A percentile compares a stretch with the other conserved stretches of the same genome.
These are phyloP conservation scores for Solanum piurae DNA, from an alignment of 257 asterid species.

Conservation along the genomic window DNA sequence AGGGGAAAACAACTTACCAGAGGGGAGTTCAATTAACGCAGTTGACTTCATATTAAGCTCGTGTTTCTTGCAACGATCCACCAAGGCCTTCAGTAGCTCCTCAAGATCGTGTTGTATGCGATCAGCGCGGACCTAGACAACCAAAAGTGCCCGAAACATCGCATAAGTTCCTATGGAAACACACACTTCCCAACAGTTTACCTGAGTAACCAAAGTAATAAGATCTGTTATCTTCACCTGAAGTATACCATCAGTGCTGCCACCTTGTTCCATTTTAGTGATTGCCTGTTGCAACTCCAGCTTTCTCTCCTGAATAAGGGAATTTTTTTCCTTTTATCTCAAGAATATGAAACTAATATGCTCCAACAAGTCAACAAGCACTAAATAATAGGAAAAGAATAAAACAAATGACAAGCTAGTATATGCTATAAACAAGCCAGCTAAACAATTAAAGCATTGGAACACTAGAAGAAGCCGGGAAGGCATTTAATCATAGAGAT, in stretches of 20 bases:
- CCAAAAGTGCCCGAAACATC: slow-evolving; percentile 11
- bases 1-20: slow-evolving; percentile 34
- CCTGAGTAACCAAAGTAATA: not conserved
- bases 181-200: not conserved
- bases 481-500: not conserved
- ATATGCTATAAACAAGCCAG: not conserved
- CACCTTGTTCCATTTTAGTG: slow-evolving; percentile 95
- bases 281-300: slow-evolving; percentile 87
- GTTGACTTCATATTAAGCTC: slow-evolving; percentile 55
- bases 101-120: slow-evolving; percentile 97
- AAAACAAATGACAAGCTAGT: not conserved
- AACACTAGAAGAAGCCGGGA: not conserved
- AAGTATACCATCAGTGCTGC: slow-evolving; percentile 99
- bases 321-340: not conserved
- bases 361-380: not conserved
- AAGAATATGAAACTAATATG: not conserved
- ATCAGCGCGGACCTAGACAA: slow-evolving; percentile 87
- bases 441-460: not conserved
- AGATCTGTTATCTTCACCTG: slow-evolving; percentile 44
- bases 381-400: not conserved
- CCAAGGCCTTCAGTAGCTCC: slow-evolving; percentile 77
- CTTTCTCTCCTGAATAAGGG: slow-evolving; percentile 69
- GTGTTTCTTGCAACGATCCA: slow-evolving; percentile 84
- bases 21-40: slow-evolving; percentile 81
- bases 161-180: not conserved